Evolutionary conservation across 345 rosid genomes (phyloP).

Genomic region (Hibiscus syriacus): DNA sequence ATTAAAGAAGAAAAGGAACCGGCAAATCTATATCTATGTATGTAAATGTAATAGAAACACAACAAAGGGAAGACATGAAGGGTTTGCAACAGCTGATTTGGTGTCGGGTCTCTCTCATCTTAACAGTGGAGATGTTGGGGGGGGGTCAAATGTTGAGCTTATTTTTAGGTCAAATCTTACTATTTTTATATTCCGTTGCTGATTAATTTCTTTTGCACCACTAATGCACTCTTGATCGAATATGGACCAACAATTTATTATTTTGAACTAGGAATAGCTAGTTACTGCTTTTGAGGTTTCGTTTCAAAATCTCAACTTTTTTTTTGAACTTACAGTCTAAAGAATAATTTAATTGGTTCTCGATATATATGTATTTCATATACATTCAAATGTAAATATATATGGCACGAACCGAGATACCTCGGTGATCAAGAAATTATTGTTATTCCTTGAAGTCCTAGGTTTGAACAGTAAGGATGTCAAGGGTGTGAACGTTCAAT

Average conservation of each 20-base stretch:
- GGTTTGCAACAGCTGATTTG: background rate
- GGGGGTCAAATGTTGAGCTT: slow-evolving; percentile 11
- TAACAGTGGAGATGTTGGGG: slow-evolving; percentile 2
- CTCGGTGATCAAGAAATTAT: too few relatives aligned
- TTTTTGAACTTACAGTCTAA: too few relatives aligned
- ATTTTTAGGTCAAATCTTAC: slow-evolving; percentile 19
- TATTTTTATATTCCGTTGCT: background rate
- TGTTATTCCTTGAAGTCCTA: too few relatives aligned
- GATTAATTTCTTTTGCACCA: background rate
- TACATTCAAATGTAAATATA: too few relatives aligned
- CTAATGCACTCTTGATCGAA: background rate
- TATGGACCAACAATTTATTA: background rate
- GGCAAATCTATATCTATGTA: background rate
- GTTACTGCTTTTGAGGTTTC: background rate
- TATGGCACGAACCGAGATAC: too few relatives aligned
- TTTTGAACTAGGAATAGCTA: background rate
- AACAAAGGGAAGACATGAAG: background rate
- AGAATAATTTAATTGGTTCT: too few relatives aligned
- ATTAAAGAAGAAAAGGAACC: background rate
- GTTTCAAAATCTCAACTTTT: too few relatives aligned
- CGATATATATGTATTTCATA: too few relatives aligned
- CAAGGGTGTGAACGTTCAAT: too few relatives aligned
- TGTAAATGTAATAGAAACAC: background rate
- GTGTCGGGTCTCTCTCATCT: background rate
- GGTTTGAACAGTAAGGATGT: too few relatives aligned